These are phyloP conservation scores for Neofusicoccum parvum DNA, from an alignment of 2,329 filamentous ascomycete species.

Conservation along the genomic window DNA sequence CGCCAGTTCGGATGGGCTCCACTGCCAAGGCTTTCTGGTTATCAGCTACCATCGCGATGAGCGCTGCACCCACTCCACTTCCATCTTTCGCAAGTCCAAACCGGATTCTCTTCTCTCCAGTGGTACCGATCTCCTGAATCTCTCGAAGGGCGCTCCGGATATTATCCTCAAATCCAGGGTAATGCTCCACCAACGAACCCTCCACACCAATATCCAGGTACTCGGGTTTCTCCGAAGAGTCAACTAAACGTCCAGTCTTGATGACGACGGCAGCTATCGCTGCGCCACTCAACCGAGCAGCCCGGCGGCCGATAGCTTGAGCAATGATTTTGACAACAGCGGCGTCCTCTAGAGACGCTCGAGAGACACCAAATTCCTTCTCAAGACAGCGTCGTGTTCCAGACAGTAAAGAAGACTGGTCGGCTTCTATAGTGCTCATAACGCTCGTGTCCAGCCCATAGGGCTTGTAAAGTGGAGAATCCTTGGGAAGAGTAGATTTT, in stretches of 20 bases:
- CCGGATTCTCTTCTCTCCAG: slow-evolving; percentile 80
- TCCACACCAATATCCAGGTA: slow-evolving; percentile 92
- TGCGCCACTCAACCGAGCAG: slow-evolving; percentile 86
- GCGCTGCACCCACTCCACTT: slow-evolving; percentile 88
- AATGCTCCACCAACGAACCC: slow-evolving; percentile 91
- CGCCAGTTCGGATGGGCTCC: neutral
- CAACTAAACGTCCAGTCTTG: slow-evolving; percentile 69
- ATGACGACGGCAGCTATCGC: slow-evolving; percentile 84
- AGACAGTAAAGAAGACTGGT: slow-evolving; percentile 70
- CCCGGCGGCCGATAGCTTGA: slow-evolving; percentile 81
- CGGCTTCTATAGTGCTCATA: slow-evolving; percentile 82
- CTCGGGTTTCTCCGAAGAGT: slow-evolving; percentile 52
- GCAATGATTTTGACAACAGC: slow-evolving; percentile 83
- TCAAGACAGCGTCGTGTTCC: slow-evolving; percentile 78
- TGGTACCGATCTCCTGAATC: slow-evolving; percentile 73
- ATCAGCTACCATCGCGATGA: slow-evolving; percentile 89
- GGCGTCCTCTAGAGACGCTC: slow-evolving; percentile 81
- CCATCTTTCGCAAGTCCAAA: slow-evolving; percentile 99
- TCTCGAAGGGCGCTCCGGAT: slow-evolving; percentile 79
- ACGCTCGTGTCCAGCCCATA: slow-evolving; percentile 93
- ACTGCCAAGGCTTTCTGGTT: slow-evolving; percentile 32
- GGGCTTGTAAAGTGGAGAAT: slow-evolving; percentile 70
- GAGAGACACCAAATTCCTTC: slow-evolving; percentile 72
- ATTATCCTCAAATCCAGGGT: slow-evolving; percentile 87
- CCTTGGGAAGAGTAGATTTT: slow-evolving; percentile 67